phyloP scores from a whole-genome alignment of 225 moss, liverwort and hornwort species.

The Physcomitrellopsis africana region DNA sequence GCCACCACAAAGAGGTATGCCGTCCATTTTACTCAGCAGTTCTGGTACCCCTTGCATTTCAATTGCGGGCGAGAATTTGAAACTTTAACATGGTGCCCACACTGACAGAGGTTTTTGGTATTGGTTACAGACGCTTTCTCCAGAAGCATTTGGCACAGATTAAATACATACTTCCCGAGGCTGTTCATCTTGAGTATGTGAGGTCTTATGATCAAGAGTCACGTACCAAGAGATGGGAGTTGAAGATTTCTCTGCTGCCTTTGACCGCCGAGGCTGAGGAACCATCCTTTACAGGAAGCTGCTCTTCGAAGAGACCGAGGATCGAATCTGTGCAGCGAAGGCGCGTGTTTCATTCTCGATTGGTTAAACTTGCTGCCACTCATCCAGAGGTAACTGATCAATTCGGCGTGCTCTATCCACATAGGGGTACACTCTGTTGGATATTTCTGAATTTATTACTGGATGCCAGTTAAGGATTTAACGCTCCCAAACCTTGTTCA shows the following conservation, averaged over 20 bases:
- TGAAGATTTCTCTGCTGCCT: constrained; percentile 55
- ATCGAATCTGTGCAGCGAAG: constrained; percentile 53
- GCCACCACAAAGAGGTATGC: constrained; percentile 63
- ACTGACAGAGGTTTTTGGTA: not conserved
- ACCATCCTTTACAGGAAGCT: constrained; percentile 25
- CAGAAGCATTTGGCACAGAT: constrained; percentile 72
- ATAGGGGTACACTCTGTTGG: too few species aligned
- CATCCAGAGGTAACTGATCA: constrained; percentile 43
- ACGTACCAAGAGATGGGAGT: constrained; percentile 64
- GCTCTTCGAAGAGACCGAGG: constrained; percentile 43
- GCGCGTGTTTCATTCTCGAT: constrained; percentile 58
- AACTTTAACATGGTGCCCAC: too few species aligned
- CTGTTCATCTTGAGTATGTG: constrained; percentile 64
- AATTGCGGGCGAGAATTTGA: too few species aligned
- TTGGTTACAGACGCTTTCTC: constrained; percentile 59
- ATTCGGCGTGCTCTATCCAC: too few species aligned
- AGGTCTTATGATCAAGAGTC: constrained; percentile 57
- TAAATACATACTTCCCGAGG: constrained; percentile 68
- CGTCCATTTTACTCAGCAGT: too few species aligned
- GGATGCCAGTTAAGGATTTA: not conserved
- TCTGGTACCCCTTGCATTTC: too few species aligned
- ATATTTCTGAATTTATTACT: too few species aligned
- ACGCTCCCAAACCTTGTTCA: not conserved
- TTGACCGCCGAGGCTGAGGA: constrained; percentile 40
- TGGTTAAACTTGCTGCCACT: constrained; percentile 45